Evolutionary conservation across 106 monocot genomes (phyloP).

Genomic region (Platanthera zijinensis): DNA sequence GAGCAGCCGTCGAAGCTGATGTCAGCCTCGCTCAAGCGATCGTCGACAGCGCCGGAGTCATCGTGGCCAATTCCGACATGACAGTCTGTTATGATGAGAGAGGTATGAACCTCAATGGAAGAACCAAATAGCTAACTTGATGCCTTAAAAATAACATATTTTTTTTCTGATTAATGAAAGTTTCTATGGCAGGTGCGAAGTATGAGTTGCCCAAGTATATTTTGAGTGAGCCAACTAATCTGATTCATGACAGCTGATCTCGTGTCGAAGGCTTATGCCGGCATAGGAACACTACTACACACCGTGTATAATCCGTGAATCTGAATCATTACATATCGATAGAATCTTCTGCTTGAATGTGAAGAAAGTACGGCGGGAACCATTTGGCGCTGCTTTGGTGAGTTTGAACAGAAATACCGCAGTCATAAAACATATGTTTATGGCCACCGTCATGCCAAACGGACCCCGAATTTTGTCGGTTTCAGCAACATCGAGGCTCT

Average conservation of each 20-base stretch:
- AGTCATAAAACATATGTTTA: too few species aligned
- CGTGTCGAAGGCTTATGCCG: too few species aligned
- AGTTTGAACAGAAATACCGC: too few species aligned
- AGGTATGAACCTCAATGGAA: conserved; percentile 19
- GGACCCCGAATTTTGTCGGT: too few species aligned
- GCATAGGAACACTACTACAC: too few species aligned
- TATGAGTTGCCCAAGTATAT: conserved; percentile 73
- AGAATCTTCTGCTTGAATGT: too few species aligned
- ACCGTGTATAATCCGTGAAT: too few species aligned
- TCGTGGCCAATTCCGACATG: conserved; percentile 50
- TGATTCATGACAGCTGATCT: conserved; percentile 37
- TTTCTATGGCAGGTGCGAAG: conserved; percentile 54
- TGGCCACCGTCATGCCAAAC: too few species aligned
- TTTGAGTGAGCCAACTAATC: conserved; percentile 64
- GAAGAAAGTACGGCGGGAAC: too few species aligned
- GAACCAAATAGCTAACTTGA: background rate
- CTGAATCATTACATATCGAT: too few species aligned
- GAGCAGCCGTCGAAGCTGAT: conserved; percentile 52
- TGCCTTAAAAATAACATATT: background rate
- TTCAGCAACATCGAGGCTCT: too few species aligned
- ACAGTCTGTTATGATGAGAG: conserved; percentile 59
- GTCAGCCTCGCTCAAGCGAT: conserved; percentile 49
- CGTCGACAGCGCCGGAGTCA: conserved; percentile 51
- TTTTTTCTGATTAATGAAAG: background rate
- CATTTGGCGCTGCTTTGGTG: too few species aligned